phyloP scores from a whole-genome alignment of 768 basidiomycete genomes.

The Pluteus cervinus region DNA sequence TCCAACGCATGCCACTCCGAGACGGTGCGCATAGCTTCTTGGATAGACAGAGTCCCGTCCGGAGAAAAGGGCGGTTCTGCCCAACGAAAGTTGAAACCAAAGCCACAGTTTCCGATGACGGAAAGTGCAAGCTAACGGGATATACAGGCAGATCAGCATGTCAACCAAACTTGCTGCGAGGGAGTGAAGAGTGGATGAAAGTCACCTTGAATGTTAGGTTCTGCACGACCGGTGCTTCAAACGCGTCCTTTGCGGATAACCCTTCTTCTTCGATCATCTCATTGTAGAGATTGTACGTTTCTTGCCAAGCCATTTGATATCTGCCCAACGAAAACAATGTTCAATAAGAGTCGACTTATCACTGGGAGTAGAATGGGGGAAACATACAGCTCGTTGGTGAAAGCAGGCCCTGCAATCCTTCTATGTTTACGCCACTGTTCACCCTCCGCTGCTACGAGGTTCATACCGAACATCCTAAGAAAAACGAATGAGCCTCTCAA shows the following conservation, averaged over 20 bases:
- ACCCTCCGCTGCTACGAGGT: constrained; percentile 37
- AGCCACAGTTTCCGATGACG: constrained; percentile 39
- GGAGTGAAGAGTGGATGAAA: not conserved
- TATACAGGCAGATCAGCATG: too few species aligned
- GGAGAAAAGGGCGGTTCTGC: constrained; percentile 26
- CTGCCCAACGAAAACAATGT: constrained; percentile 13
- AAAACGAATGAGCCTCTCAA: constrained; percentile 14
- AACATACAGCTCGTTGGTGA: constrained; percentile 33
- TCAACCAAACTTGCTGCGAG: not conserved
- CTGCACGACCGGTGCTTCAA: constrained; percentile 26
- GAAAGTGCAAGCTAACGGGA: constrained; percentile 35
- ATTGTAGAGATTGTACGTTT: constrained; percentile 27
- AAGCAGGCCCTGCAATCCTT: constrained; percentile 37
- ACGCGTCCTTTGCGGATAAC: constrained; percentile 22
- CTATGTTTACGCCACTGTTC: constrained; percentile 42
- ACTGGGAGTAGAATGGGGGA: not conserved
- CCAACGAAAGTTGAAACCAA: constrained; percentile 40
- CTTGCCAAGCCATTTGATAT: constrained; percentile 35
- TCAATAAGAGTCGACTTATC: not conserved
- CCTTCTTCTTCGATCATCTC: constrained; percentile 33
- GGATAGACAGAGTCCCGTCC: constrained; percentile 32
- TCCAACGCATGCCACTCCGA: constrained; percentile 20
- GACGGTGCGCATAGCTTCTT: constrained; percentile 30
- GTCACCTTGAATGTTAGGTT: constrained; percentile 29
- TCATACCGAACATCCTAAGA: constrained; percentile 39